Base-by-base conservation (phyloP, 139 green algal species). In the Prasinococcaceae sp. region DNA sequence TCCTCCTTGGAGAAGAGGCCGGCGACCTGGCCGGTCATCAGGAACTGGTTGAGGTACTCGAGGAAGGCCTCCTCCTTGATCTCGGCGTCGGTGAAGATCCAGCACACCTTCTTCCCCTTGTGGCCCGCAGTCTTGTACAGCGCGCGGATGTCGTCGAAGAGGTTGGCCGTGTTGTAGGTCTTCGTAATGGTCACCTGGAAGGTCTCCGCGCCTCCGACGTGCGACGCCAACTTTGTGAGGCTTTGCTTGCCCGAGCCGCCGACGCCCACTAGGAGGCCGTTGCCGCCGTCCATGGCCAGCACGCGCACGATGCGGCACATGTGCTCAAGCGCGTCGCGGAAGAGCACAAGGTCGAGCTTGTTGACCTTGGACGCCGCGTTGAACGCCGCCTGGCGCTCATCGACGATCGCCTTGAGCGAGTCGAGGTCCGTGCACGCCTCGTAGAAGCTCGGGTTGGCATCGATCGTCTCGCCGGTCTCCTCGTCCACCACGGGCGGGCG, bases 31-130 rank as follows among this genome's bases (percentile, higher is more conserved):
- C 84, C 83, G 5, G 86, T 96, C 78, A 92, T 89, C 14, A 94
- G 71, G 44, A 94, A 75, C 78, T 96, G 86, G 73, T 95, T 96
- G 61, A 95, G 85, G 76, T 94, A 94, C 69, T 95, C 86, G 47
- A 96, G 65, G 75, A 94, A 93, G 23, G 71, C 70, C 58, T 95
- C 86, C 24, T 95, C 79, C 75, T 93, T 94, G 25, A 96, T 74
- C 54, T 95, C 85, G 1, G 78, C 68, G 33, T 96, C 86, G 6
- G 80, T 92, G 72, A 95, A 87, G 25, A 96, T 65, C 77, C 95
- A 94, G 59, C 73, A 84, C 38, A 94, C 82, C 0, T 74, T 69
- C 69, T 88, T 73, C 27, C 81, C 80, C 77, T 95, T 95, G 47
- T 94, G 73, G n/a, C 80, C 86, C 5, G 86, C 83, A 43, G 87